Conservation (phyloP, 2,329 filamentous ascomycete genomes). For the Penicillium sp. region DNA sequence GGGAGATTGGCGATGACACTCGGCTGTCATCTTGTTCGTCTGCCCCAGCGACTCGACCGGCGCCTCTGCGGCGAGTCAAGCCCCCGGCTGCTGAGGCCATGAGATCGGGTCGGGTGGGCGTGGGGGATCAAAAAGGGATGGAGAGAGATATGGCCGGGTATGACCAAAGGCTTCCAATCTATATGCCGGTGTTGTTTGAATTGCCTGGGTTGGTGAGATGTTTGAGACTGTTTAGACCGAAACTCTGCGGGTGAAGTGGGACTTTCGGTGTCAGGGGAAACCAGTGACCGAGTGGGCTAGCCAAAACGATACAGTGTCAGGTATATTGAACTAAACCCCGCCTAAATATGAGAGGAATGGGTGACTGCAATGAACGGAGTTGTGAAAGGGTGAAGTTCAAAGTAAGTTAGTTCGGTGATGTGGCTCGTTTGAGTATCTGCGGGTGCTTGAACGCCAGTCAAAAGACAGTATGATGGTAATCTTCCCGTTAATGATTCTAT, state of each 20-base stretch:
- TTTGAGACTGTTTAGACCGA: slow-evolving; percentile 23
- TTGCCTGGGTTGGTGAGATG: slow-evolving; percentile 26
- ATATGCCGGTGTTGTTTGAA: slow-evolving; percentile 20
- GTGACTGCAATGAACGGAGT: background rate
- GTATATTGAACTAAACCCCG: background rate
- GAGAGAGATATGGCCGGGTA: slow-evolving; percentile 4
- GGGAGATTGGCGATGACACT: slow-evolving; percentile 63
- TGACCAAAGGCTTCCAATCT: slow-evolving; percentile 15
- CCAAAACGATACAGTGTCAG: slow-evolving; percentile 1
- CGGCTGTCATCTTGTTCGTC: slow-evolving; percentile 64
- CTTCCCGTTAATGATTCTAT: background rate
- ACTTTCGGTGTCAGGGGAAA: slow-evolving; percentile 29
- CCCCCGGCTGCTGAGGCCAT: slow-evolving; percentile 66
- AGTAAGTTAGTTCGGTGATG: slow-evolving; percentile 2
- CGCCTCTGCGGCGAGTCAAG: slow-evolving; percentile 68
- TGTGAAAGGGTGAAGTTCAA: slow-evolving; percentile 1
- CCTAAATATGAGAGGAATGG: background rate
- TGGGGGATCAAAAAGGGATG: slow-evolving; percentile 12
- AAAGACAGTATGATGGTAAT: background rate
- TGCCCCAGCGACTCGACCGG: slow-evolving; percentile 55
- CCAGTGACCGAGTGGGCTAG: slow-evolving; percentile 22
- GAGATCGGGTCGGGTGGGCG: slow-evolving; percentile 23
- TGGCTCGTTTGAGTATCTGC: slow-evolving; percentile 4
- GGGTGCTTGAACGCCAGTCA: background rate
- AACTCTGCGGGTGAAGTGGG: slow-evolving; percentile 25